Evolutionary conservation across 805 yeast species (phyloP), one percentile per base, ranked within the genome.

Genomic region (Zygosaccharomyces kombuchaensis): DNA sequence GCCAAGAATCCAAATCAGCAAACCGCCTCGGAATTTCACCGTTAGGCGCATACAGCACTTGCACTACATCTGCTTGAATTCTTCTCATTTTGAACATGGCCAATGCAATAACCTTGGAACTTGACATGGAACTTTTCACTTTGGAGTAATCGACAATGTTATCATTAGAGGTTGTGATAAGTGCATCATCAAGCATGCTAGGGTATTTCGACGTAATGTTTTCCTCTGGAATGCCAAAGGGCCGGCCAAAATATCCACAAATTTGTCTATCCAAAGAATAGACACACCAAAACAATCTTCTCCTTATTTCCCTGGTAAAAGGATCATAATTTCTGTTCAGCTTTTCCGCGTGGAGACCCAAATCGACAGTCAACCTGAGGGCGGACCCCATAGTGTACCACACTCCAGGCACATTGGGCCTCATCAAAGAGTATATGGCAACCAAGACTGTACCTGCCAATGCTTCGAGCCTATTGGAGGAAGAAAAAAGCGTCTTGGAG

Each of bases 341-440:
- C 43, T 66, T 67, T 56, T 88, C 96, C 30, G 80, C 78, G 63
- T 89, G 96, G 6, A 89, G 69, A 1, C 95, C 96, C 48, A 89
- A 64, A 63, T 89, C 96, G 23, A 88, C 87, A 55, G 91, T 81
- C 40, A 87, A 65, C 49, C 96, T 73, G 40, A 87, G 65, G 0
- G 91, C 89, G 1, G 87, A 78, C 0, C 96, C 96, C 52, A 87
- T 68, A 3, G 85, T 79, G 60, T 87, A 87, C 97, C 97, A 89
- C n/a, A 87, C 87, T 3, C 96, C 93, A 0, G 96, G 96, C 10
- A 78, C 78, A 1, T 91, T 82, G 0, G 96, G 96, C 46, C 96
- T 74, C 96, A 89, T 87, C 27, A 84, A 73, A 0, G 95, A 80
- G 59, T 84, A 89, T 4, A 82, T 59, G 0, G 91, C 79, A 34